phyloP scores from a whole-genome alignment of 2,329 filamentous ascomycete species.

The Aspergillus sp. region DNA sequence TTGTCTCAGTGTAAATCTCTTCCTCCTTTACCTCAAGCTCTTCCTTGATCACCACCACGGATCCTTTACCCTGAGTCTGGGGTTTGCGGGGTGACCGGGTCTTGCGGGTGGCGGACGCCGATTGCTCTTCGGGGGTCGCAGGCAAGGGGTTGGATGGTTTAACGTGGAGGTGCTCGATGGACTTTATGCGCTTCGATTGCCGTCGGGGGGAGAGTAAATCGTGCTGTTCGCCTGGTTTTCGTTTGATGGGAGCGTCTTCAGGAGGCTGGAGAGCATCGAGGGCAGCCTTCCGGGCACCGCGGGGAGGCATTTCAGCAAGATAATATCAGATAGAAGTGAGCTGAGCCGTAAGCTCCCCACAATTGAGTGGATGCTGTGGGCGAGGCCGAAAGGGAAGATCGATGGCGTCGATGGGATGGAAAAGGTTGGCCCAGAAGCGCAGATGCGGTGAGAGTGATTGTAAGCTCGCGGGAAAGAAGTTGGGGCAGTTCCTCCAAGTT shows the following conservation, averaged over 20 bases:
- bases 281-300: slow-evolving; percentile 21
- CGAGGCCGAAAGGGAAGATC: not conserved
- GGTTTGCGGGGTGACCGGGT: not conserved
- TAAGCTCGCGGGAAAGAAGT: not conserved
- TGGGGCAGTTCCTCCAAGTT: not conserved
- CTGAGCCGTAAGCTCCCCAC: too few relatives aligned
- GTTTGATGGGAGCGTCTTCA: slow-evolving; percentile 28
- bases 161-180: slow-evolving; percentile 16
- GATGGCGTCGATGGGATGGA: not conserved
- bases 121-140: not conserved
- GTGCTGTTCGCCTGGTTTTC: slow-evolving; percentile 31
- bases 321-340: not conserved
- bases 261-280: slow-evolving; percentile 14
- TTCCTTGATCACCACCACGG: slow-evolving; percentile 16
- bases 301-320: slow-evolving; percentile 22
- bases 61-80: slow-evolving; percentile 4
- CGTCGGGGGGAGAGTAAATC: slow-evolving; percentile 31
- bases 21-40: slow-evolving; percentile 23
- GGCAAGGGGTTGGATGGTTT: not conserved
- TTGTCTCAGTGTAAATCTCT: slow-evolving; percentile 17
- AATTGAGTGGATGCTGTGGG: not conserved
- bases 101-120: not conserved
- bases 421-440: not conserved
- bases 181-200: slow-evolving; percentile 37
- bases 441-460: not conserved